Evolutionary conservation across 2,329 filamentous ascomycete species (phyloP).

Genomic region (Davidsoniella neocaledoniae): DNA sequence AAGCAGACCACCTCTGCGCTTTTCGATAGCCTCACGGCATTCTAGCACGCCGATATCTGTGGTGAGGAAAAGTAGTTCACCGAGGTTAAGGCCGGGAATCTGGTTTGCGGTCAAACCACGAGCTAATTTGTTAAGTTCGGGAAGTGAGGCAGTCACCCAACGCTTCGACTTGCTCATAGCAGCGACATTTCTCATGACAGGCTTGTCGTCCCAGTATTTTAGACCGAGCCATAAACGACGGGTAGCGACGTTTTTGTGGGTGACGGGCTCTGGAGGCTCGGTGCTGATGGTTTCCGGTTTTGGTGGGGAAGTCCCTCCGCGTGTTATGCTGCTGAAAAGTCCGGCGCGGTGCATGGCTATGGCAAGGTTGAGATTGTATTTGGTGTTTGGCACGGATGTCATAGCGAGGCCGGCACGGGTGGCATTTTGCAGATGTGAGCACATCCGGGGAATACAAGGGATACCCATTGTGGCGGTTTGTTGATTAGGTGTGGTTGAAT

Average conservation of each 20-base stretch:
- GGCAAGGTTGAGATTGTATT: conserved; percentile 55
- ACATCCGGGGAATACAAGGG: conserved; percentile 59
- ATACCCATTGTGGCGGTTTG: conserved; percentile 24
- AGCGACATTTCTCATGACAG: conserved; percentile 52
- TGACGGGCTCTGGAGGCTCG: conserved; percentile 39
- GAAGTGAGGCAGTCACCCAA: conserved; percentile 46
- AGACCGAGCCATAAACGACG: conserved; percentile 74
- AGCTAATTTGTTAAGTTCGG: conserved; percentile 46
- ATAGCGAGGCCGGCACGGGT: conserved; percentile 67
- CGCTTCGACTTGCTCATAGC: conserved; percentile 61
- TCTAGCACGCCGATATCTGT: conserved; percentile 70
- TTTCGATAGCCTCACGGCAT: conserved; percentile 63
- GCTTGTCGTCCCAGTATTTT: conserved; percentile 75
- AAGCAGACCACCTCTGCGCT: conserved; percentile 63
- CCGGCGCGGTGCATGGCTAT: conserved; percentile 69
- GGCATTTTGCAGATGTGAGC: conserved; percentile 83
- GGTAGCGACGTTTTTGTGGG: conserved; percentile 51
- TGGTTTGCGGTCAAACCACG: conserved; percentile 48
- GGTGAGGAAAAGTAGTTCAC: conserved; percentile 66
- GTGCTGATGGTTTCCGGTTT: conserved; percentile 28
- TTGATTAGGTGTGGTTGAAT: background rate
- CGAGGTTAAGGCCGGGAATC: conserved; percentile 58
- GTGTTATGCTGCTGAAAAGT: conserved; percentile 65
- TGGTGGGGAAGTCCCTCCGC: conserved; percentile 42
- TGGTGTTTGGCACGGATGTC: conserved; percentile 66